A percentile compares a stretch with the other conserved stretches of the same genome.
Conservation (phyloP, 164 flowering plant species). For the Vitis cinerea region DNA sequence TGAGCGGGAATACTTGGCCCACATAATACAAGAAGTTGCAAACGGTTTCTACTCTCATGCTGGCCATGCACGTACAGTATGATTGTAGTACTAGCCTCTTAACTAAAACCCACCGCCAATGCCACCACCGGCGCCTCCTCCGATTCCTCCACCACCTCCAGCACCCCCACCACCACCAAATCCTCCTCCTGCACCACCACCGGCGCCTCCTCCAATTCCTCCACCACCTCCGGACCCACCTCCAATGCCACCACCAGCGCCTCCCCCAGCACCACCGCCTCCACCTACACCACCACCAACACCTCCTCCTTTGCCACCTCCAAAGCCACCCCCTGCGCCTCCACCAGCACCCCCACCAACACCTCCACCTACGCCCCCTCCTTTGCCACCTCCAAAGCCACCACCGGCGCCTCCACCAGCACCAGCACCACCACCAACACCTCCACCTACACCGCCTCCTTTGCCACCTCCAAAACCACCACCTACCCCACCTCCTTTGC, state of each 20-base stretch:
- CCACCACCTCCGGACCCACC: slow-evolving; percentile 18
- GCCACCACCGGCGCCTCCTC: not conserved
- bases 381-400: slow-evolving; percentile 20
- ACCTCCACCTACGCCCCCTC: slow-evolving; percentile 15
- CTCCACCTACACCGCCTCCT: slow-evolving; percentile 16
- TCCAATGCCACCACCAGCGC: slow-evolving; percentile 13
- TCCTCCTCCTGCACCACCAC: slow-evolving; percentile 9
- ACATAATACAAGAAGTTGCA: too few species aligned
- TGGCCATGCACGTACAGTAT: too few species aligned
- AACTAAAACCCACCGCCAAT: not conserved
- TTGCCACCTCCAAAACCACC: not conserved
- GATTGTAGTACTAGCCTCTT: too few species aligned
- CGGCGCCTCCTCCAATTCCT: slow-evolving; percentile 16
- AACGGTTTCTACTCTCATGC: too few species aligned
- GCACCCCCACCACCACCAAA: slow-evolving; percentile 13
- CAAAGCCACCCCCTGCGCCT: slow-evolving; percentile 12
- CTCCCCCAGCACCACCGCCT: slow-evolving; percentile 17
- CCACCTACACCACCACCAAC: slow-evolving; percentile 17
- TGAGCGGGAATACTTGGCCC: too few species aligned
- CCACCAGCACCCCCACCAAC: slow-evolving; percentile 13
- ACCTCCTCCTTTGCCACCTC: slow-evolving; percentile 13
- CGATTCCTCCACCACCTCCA: slow-evolving; percentile 11
- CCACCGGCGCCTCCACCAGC: slow-evolving; percentile 10
- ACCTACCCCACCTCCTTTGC: slow-evolving; percentile 20
- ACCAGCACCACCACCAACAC: slow-evolving; percentile 16